phyloP scores from a whole-genome alignment of 2,329 filamentous ascomycete species.

The Neospermospora avenae region DNA sequence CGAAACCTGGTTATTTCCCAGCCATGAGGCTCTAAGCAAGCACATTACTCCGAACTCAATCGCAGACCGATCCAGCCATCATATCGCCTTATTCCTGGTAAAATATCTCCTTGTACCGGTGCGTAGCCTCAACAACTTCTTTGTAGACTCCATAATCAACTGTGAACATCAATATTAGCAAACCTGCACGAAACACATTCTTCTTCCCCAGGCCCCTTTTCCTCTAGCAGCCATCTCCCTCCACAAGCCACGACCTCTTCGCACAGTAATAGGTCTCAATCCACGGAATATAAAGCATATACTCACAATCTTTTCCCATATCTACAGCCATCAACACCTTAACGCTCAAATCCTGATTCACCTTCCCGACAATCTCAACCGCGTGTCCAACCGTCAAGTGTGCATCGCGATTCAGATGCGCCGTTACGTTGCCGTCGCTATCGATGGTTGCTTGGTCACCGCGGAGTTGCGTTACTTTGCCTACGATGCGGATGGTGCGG shows the following conservation, averaged over 20 bases:
- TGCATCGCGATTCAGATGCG: constrained; percentile 69
- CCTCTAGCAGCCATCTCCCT: neutral
- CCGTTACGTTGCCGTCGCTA: constrained; percentile 71
- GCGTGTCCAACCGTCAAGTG: constrained; percentile 68
- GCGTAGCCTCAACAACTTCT: constrained; percentile 80
- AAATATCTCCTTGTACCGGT: constrained; percentile 78
- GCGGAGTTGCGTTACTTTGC: constrained; percentile 77
- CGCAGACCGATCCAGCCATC: neutral
- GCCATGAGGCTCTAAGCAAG: neutral
- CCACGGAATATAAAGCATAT: constrained; percentile 6
- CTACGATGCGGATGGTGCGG: constrained; percentile 78
- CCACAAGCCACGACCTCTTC: neutral
- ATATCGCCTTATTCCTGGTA: constrained; percentile 40
- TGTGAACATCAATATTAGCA: constrained; percentile 7
- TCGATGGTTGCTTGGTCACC: constrained; percentile 81
- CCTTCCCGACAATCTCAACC: constrained; percentile 77
- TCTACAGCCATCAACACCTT: constrained; percentile 68
- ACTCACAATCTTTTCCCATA: constrained; percentile 69
- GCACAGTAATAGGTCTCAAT: neutral
- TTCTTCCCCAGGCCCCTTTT: neutral
- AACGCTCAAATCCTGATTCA: constrained; percentile 68
- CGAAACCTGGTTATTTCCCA: no score
- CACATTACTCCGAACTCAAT: neutral
- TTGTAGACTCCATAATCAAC: constrained; percentile 73
- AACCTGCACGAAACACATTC: neutral